A percentile compares a stretch with the other conserved stretches of the same genome.
phyloP scores from a whole-genome alignment of 2,329 filamentous ascomycete genomes.

The Metarhizium guizhouense region DNA sequence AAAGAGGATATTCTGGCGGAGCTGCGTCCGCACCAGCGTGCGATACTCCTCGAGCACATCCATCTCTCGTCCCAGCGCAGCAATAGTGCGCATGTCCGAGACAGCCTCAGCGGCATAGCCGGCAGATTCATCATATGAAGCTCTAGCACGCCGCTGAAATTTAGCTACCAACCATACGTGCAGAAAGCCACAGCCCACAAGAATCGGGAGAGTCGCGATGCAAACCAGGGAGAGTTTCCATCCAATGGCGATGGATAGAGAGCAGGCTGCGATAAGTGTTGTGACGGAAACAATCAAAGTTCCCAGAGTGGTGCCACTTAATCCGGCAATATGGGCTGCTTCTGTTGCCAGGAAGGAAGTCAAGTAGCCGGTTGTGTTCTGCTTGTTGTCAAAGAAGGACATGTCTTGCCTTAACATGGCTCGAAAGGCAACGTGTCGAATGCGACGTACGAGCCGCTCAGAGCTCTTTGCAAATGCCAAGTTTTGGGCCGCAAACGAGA shows the following conservation, averaged over 20 bases:
- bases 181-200: slow-evolving; percentile 30
- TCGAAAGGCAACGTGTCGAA: slow-evolving; percentile 14
- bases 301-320: slow-evolving; percentile 33
- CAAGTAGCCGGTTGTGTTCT: slow-evolving; percentile 25
- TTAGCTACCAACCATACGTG: slow-evolving; percentile 25
- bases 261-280: slow-evolving; percentile 28
- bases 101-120: background rate
- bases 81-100: background rate
- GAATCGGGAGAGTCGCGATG: slow-evolving; percentile 30
- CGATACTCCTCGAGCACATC: background rate
- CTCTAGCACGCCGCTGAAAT: background rate
- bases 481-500: too few relatives aligned
- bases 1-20: slow-evolving; percentile 16
- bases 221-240: slow-evolving; percentile 38
- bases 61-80: background rate
- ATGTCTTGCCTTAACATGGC: slow-evolving; percentile 30
- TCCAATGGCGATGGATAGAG: slow-evolving; percentile 29
- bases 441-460: background rate
- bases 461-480: slow-evolving; percentile 27
- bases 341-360: slow-evolving; percentile 20
- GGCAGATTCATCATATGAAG: background rate
- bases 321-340: slow-evolving; percentile 33
- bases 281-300: slow-evolving; percentile 32
- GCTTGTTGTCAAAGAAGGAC: slow-evolving; percentile 23
- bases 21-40: slow-evolving; percentile 10